Evolutionary conservation across 192 early-diverging fungal genomes (phyloP), one percentile per base, ranked within the genome.

Genomic region (Coemansia asiatica): DNA sequence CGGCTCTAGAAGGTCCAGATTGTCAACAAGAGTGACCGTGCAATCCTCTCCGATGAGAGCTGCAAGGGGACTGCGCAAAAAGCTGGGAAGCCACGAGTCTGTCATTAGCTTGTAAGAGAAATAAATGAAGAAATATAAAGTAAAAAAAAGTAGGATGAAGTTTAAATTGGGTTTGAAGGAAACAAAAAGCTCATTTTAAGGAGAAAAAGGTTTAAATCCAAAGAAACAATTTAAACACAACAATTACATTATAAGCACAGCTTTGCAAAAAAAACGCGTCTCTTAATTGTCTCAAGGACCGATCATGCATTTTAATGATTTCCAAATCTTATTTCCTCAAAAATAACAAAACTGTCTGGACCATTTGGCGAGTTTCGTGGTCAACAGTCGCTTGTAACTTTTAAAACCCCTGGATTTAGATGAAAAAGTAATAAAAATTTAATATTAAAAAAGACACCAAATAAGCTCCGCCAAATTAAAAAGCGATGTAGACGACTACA

Each of bases 21-120:
- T 72, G 69, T 93, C 86, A 61, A 96, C 72, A 10, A 91, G 83
- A 23, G 87, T 86, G 21, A 76, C 78, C 28, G 90, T 90, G 81
- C 96, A 98, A 60, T 83, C 76, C 12, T 90, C 86, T 55, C 92
- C 93, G 66, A 98, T 89, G 51, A 97, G 83, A 46, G 87, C 85
- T 0, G 82, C 82, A 16, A 84, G 74, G 6, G 91, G 90, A 12
- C 71, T 74, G 71, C 88, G 86, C 23, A 93, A 67, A 60, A 91
- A 63, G 48, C 63, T 67, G 16, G 91, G 91, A 27, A 90, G 79
- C 51, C 82, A 77, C 74, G 67, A 67, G 2, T 67, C 57, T 26
- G 74, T 22, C 74, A 76, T 76, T 57, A 53, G 18, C 6, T 19
- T 60, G 22, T 44, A 21, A 29, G 18, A 28, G 31, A 53, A 22